Evolutionary conservation across 2,329 filamentous ascomycete genomes (phyloP).

Genomic region (Canariomyces notabilis): DNA sequence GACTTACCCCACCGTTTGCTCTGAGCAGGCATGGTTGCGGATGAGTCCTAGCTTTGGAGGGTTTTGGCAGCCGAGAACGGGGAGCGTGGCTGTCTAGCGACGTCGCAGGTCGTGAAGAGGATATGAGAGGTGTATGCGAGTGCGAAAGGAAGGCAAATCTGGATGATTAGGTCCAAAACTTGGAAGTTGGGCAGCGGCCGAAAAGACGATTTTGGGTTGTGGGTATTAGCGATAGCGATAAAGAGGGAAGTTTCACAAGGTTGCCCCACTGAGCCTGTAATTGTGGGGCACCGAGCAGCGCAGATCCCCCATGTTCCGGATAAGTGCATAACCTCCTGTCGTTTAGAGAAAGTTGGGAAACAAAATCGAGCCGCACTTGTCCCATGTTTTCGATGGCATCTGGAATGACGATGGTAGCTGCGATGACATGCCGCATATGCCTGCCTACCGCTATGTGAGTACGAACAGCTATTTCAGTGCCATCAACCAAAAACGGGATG

Average conservation of each 20-base stretch:
- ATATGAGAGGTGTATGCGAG: not conserved
- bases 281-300: not conserved
- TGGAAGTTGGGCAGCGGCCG: slow-evolving; percentile 20
- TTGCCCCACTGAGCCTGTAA: not conserved
- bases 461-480: too few relatives aligned
- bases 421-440: too few relatives aligned
- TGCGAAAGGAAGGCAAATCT: not conserved
- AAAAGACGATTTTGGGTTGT: slow-evolving; percentile 15
- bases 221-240: slow-evolving; percentile 11
- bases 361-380: too few relatives aligned
- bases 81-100: slow-evolving; percentile 1
- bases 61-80: not conserved
- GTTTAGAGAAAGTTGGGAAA: too few relatives aligned
- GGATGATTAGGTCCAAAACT: slow-evolving; percentile 9
- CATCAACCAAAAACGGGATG: too few relatives aligned
- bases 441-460: too few relatives aligned
- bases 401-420: too few relatives aligned
- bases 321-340: too few relatives aligned
- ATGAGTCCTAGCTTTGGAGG: not conserved
- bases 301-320: too few relatives aligned
- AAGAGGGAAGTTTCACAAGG: slow-evolving; percentile 6
- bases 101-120: not conserved
- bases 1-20: slow-evolving; percentile 39
- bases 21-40: slow-evolving; percentile 31
- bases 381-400: too few relatives aligned